phyloP scores from a whole-genome alignment of 2,329 filamentous ascomycete species.

The Arthrobotrys sphaeroides region DNA sequence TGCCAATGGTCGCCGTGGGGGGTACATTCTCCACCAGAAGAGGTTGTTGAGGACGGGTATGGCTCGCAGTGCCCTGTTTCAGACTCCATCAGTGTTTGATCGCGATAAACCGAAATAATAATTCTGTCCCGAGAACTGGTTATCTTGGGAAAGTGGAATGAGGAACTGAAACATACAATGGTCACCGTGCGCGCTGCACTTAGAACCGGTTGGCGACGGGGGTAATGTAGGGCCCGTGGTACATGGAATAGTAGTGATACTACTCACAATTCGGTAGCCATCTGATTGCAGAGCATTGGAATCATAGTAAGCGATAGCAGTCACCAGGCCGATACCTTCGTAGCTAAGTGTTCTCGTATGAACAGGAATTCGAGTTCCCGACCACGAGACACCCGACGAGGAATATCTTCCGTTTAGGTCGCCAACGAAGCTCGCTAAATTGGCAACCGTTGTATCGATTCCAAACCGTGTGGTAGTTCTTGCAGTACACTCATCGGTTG shows the following conservation, averaged over 20 bases:
- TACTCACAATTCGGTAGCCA: background rate
- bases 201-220: constrained; percentile 6
- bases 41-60: background rate
- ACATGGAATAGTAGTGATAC: constrained; percentile 6
- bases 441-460: constrained; percentile 4
- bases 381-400: background rate
- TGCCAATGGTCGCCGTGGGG: constrained; percentile 6
- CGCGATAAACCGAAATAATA: too few species aligned
- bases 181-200: constrained; percentile 1
- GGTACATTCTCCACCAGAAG: background rate
- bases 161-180: background rate
- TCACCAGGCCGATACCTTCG: background rate
- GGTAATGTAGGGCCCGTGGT: background rate
- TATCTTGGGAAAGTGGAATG: background rate
- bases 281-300: constrained; percentile 8
- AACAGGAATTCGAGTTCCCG: constrained; percentile 4
- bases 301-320: constrained; percentile 7
- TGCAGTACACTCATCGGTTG: background rate
- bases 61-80: constrained; percentile 1
- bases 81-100: too few species aligned
- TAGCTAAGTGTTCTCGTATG: constrained; percentile 13
- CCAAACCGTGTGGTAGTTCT: background rate
- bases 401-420: constrained; percentile 6
- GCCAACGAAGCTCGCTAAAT: background rate
- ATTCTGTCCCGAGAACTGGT: too few species aligned